A percentile compares a stretch with the other conserved stretches of the same genome.
Evolutionary conservation across 2,329 filamentous ascomycete genomes (phyloP).

Genomic region (Colletotrichum abscissum): DNA sequence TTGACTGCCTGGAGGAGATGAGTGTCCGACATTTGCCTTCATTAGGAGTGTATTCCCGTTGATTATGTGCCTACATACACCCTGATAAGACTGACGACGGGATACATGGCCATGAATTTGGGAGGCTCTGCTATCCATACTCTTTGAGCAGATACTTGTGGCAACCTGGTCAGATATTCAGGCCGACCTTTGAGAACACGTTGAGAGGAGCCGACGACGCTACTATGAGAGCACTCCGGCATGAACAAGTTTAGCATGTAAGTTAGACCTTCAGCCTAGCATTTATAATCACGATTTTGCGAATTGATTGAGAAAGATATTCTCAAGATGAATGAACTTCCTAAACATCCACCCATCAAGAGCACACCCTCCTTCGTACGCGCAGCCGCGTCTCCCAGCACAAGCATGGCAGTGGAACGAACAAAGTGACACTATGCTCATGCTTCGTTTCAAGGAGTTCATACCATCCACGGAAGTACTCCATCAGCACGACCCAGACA

Average conservation of each 20-base stretch:
- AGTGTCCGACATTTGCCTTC: background rate
- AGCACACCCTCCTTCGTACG: background rate
- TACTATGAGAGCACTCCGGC: background rate
- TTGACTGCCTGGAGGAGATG: background rate
- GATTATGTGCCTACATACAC: background rate
- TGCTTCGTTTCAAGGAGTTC: background rate
- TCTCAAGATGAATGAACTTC: background rate
- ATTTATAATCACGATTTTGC: background rate
- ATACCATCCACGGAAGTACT: background rate
- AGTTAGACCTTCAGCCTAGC: background rate
- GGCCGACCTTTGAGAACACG: background rate
- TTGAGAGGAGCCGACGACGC: background rate
- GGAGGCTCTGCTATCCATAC: background rate
- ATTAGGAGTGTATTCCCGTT: background rate
- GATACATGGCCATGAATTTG: background rate
- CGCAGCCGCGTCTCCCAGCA: background rate
- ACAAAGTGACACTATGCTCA: background rate
- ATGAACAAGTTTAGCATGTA: background rate
- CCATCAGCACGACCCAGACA: background rate
- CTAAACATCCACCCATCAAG: background rate
- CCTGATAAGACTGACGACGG: background rate
- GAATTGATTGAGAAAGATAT: background rate
- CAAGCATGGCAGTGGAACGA: background rate
- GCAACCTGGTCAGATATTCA: background rate
- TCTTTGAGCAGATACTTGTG: background rate